Base-by-base conservation (phyloP, 2,329 filamentous ascomycete species). In the Fusarium heterosporum region DNA sequence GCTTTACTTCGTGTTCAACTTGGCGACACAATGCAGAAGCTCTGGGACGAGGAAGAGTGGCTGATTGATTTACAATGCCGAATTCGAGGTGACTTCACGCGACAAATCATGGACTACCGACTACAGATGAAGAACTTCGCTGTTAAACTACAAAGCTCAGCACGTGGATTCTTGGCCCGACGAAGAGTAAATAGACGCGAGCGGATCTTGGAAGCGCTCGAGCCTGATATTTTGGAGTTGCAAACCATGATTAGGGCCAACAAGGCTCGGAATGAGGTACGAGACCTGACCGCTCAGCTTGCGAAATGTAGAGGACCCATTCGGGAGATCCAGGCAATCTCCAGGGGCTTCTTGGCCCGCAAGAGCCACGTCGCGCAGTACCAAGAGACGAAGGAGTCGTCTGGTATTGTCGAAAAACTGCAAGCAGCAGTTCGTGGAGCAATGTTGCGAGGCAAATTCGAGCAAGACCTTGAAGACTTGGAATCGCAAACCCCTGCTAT, bases 31-130 rank as follows among this genome's bases (percentile, higher is more conserved):
- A 98, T 99, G 96, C 91, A 97, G 73, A 80, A 87, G 41, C 85
- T 99, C 5, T 99, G 96, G 96, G 91, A 96, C 64, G 85, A 87
- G 13, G 96, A 99, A 77, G 85, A 90, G 26, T 83, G 86, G 77
- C 79, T 99, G 28, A 81, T 95, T 41, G 90, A 97, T 51, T 82
- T 99, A 11, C 96, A 99, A 77, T 88, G 94, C 9, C 88, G 90
- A 38, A 91, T 98, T 55, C 89, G 96, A 60, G 96, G 93, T 52
- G 93, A 96, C 72, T 97, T 93, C 79, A 87, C 92, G 3, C 85
- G 95, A 43, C 93, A 97, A 76, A 87, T 98, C 57, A 87, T 90
- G 68, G 87, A 88, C 63, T 97, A 97, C 78, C 88, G 92, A 46
- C 81, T 96, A 57, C 87, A 90, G 68, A 97, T 97, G 94, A 87